Conservation (phyloP, 2,329 filamentous ascomycete genomes). For the Penicillium sp. region DNA sequence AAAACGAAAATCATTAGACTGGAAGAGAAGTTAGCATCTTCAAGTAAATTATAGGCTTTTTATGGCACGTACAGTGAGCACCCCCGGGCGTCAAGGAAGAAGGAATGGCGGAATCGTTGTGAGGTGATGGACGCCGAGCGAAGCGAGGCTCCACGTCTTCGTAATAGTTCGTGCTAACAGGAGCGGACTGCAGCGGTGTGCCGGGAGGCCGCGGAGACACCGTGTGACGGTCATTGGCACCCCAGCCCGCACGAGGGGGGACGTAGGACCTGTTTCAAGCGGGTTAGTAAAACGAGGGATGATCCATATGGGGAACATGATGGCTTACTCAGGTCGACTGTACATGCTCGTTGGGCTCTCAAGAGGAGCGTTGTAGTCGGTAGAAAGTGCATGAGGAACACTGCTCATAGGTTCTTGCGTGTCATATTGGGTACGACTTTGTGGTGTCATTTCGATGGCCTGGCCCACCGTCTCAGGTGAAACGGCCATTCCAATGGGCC, state of each 20-base stretch:
- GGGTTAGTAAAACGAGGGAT: conserved; percentile 16
- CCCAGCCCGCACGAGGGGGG: conserved; percentile 50
- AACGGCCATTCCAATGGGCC: conserved; percentile 36
- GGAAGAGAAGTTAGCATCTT: conserved; percentile 68
- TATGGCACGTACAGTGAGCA: conserved; percentile 39
- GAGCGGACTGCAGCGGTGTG: conserved; percentile 9
- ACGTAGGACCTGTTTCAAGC: conserved; percentile 36
- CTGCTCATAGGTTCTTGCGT: conserved; percentile 20
- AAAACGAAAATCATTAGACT: conserved; percentile 67
- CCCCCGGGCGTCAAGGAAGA: conserved; percentile 41
- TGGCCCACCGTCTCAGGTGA: conserved; percentile 55
- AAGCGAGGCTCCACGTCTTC: conserved; percentile 94
- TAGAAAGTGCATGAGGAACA: conserved; percentile 28
- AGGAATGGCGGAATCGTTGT: conserved; percentile 31
- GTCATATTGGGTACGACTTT: conserved; percentile 48
- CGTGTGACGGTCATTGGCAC: conserved; percentile 18
- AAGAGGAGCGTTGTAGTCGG: conserved; percentile 30
- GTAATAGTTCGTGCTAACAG: conserved; percentile 63
- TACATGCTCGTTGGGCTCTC: conserved; percentile 72
- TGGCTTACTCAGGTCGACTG: conserved; percentile 69
- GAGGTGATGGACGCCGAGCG: conserved; percentile 46
- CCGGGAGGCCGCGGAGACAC: conserved; percentile 14
- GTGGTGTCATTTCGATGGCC: conserved; percentile 78
- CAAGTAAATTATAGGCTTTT: conserved; percentile 57
- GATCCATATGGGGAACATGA: not conserved